Base-by-base conservation (phyloP, 2,329 filamentous ascomycete genomes). In the Aspergillus fumigatus region DNA sequence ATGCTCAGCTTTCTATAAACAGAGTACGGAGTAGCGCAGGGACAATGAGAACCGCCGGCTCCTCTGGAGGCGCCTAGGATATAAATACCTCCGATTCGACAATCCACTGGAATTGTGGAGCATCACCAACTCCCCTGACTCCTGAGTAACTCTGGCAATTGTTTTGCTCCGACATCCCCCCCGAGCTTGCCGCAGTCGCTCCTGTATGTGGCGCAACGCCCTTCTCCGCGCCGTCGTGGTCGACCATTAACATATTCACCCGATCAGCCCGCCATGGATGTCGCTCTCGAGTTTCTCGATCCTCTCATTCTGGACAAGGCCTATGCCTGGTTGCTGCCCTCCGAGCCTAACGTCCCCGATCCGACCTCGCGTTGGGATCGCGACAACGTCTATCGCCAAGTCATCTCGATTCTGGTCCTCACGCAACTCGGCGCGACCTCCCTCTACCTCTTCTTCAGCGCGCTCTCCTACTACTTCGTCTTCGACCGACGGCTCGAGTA, bases 401-500 rank as follows among this genome's bases (percentile, higher is more conserved):
- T 50, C 26, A 50, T 9, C 48, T 50, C 48, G 17, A n/a, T 50
- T 27, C 48, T 50, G 1, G 0, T 35, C 26, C n/a, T 50, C 48
- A 50, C 48, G 17, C 48, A 50, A 35, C 25, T 50, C 26, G 48
- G 48, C 48, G 48, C 48, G 26, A 50, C 48, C 9, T 35, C 48
- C 48, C 48, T 50, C 7, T 50, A 50, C 26, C 29, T 50, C 48
- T 50, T 50, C 4, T 50, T 50, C 26, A 50, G 48, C 48, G 48
- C 48, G 2, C 48, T 92, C 38, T 93, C 89, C 38, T 95, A 92
- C 75, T 65, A 85, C 68, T 85, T 92, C 76, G 81, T 94, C 71
- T 94, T 93, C 75, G 89, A 94, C 76, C 90, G 94, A 74, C 81
- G 84, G 48, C 91, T 88, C 48, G 84, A 90, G 74, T 78, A 88